phyloP scores from a whole-genome alignment of 352 stramenopile genomes.

The Pythium aphanidermatum region DNA sequence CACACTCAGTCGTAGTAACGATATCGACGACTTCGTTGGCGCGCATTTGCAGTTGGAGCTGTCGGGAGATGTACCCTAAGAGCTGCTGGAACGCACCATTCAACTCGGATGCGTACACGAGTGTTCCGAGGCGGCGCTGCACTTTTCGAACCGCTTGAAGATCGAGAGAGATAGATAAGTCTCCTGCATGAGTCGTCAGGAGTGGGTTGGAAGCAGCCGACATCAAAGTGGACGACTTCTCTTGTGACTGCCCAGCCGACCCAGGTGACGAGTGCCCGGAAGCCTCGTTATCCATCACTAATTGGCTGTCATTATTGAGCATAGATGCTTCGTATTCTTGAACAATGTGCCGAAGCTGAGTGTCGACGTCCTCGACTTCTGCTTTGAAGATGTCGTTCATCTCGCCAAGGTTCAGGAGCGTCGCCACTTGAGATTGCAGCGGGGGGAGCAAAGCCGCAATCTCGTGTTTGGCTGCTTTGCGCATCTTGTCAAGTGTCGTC shows the following conservation, averaged over 20 bases:
- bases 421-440: slow-evolving; percentile 53
- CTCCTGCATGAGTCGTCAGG: neutral
- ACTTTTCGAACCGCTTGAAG: slow-evolving; percentile 76
- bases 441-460: slow-evolving; percentile 56
- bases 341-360: slow-evolving; percentile 44
- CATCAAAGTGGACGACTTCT: neutral
- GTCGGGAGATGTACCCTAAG: slow-evolving; percentile 37
- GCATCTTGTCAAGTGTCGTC: slow-evolving; percentile 75
- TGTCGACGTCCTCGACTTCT: slow-evolving; percentile 44
- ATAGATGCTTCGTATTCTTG: slow-evolving; percentile 23
- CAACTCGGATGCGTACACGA: slow-evolving; percentile 73
- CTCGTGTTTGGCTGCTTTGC: slow-evolving; percentile 72
- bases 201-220: no score
- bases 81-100: slow-evolving; percentile 37
- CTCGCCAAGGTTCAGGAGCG: slow-evolving; percentile 38
- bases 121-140: slow-evolving; percentile 64
- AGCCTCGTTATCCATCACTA: no score
- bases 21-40: slow-evolving; percentile 73
- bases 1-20: slow-evolving; percentile 45
- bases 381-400: slow-evolving; percentile 47
- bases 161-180: slow-evolving; percentile 27
- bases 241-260: no score
- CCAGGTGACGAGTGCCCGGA: no score
- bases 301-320: no score
- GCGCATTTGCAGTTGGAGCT: slow-evolving; percentile 47